Evolutionary conservation across 768 basidiomycete genomes (phyloP).

Genomic region (Boletus reticuloceps): DNA sequence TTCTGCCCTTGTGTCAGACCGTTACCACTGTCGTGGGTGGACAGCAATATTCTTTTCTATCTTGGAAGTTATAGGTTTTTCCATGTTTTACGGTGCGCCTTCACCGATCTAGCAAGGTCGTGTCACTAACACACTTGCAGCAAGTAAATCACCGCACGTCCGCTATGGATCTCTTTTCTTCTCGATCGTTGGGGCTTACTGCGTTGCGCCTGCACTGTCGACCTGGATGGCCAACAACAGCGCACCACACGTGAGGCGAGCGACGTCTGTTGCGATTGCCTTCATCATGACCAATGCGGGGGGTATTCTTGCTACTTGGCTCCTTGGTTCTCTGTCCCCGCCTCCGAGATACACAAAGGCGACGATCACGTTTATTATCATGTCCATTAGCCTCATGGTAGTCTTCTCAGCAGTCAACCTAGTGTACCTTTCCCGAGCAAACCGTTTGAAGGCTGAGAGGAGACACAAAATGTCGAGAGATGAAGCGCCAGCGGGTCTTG

Average conservation of each 20-base stretch:
- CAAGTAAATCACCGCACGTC: conserved; percentile 32
- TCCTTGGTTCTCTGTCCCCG: conserved; percentile 48
- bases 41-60: conserved; percentile 43
- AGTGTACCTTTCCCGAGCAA: conserved; percentile 41
- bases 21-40: conserved; percentile 48
- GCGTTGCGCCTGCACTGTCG: conserved; percentile 49
- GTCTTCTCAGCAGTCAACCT: conserved; percentile 39
- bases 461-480: conserved; percentile 30
- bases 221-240: conserved; percentile 66
- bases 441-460: conserved; percentile 42
- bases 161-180: conserved; percentile 60
- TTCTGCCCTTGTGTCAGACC: conserved; percentile 51
- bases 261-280: conserved; percentile 55
- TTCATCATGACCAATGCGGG: conserved; percentile 59
- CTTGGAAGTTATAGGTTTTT: conserved; percentile 48
- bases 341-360: conserved; percentile 50
- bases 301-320: conserved; percentile 61
- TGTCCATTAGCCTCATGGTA: conserved; percentile 40
- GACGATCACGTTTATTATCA: conserved; percentile 34
- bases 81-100: conserved; percentile 51
- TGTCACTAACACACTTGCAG: conserved; percentile 8
- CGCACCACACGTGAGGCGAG: conserved; percentile 53
- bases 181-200: conserved; percentile 51
- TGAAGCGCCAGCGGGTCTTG: conserved; percentile 41
- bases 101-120: not conserved